These are phyloP conservation scores for Neodidymelliopsis sp. DNA, from an alignment of 2,329 filamentous ascomycete genomes.

Conservation along the genomic window DNA sequence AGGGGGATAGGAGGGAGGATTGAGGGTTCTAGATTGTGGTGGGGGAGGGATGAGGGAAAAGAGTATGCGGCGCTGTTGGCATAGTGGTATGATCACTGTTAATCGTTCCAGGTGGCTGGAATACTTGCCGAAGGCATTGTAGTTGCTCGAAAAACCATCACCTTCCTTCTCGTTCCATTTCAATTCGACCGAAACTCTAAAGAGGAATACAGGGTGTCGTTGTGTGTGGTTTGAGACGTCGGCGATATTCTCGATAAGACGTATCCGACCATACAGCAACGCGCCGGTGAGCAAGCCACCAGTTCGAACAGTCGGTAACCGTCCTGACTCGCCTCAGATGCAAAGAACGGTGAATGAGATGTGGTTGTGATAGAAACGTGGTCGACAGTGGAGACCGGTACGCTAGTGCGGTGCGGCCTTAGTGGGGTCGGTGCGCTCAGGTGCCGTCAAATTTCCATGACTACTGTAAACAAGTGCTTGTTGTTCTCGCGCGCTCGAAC, in stretches of 20 bases:
- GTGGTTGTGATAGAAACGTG: conserved; percentile 14
- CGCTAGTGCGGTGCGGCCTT: conserved; percentile 10
- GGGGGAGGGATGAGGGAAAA: not conserved
- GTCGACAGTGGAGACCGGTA: conserved; percentile 13
- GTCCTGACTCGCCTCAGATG: not conserved
- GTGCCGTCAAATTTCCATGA: conserved; percentile 33
- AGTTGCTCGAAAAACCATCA: no score
- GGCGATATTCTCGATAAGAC: not conserved
- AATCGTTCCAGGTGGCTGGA: no score
- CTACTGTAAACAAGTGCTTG: conserved; percentile 36
- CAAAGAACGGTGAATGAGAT: not conserved
- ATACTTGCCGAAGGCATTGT: no score
- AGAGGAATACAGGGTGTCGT: no score
- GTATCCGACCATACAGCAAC: no score
- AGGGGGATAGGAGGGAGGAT: not conserved
- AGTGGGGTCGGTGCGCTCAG: conserved; percentile 9
- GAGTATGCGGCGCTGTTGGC: not conserved
- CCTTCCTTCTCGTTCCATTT: no score
- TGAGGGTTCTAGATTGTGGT: not conserved
- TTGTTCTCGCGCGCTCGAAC: conserved; percentile 27
- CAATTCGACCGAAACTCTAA: no score
- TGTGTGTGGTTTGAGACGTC: no score
- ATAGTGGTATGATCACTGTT: no score
- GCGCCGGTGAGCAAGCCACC: no score
- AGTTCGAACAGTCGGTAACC: not conserved